Base-by-base conservation (phyloP, 1,139 yeast genomes). In the Candida frijolesensis region DNA sequence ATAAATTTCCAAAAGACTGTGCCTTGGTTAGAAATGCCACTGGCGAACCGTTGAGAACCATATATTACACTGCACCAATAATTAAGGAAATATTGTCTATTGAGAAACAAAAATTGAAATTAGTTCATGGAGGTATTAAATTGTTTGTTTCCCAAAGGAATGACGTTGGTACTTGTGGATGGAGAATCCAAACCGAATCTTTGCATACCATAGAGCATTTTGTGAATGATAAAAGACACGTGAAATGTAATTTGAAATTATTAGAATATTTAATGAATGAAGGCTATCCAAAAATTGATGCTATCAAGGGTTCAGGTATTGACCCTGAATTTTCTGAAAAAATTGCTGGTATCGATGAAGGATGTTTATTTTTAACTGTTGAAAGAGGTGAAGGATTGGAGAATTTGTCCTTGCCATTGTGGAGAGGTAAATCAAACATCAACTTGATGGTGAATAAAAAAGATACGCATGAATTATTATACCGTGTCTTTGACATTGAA, bases 171-270 rank as follows among this genome's bases (percentile, higher is more conserved):
- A 61, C 64, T 43, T 80, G 85, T 66, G 79, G 85, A 47, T 95
- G 99, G 99, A 85, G 99, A 73, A 87, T 92, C 32, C 98, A 94
- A 71, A 85, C 87, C 64, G 99, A 95, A 70, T 87, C 87, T 55
- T 69, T 89, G 62, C 80, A 87, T 68, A 71, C 89, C 48, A 72
- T 87, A 62, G 82, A 75, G 58, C 70, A 72, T 45, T 83, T 74
- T 64, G 74, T 91, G 62, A 80, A 85, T 18, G 72, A 78, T 3
- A 72, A 75, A 49, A 80, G 95, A 71, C 79, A 80, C 52, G 74
- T 86, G 47, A 70, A 76, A 18, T 75, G 85, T 61, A 82, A 78
- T 57, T 68, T 83, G 60, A 80, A 80, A 34, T 72, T 88, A 54
- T 79, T 92, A 62, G 84, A 85, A 65, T 67, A 75, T 47, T 74